Conservation (phyloP, 2,329 filamentous ascomycete species). For the Cercospora citrullina region DNA sequence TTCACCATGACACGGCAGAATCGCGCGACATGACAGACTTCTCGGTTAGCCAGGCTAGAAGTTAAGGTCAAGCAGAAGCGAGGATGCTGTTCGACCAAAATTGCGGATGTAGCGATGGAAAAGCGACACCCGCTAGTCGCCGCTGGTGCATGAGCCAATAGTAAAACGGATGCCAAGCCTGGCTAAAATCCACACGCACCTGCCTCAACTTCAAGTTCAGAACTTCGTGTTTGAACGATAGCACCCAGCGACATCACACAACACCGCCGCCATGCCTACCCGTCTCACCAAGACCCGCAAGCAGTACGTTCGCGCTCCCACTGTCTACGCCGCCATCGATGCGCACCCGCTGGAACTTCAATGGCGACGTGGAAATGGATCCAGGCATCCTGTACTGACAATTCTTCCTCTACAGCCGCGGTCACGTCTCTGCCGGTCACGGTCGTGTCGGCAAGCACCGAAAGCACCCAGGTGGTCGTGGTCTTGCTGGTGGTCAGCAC, state of each 20-base stretch:
- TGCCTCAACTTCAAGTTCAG: constrained; percentile 8
- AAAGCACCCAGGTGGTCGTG: constrained; percentile 77
- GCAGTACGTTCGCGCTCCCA: constrained; percentile 59
- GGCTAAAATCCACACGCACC: constrained; percentile 3
- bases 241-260: constrained; percentile 20
- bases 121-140: constrained; percentile 5
- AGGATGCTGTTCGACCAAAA: constrained; percentile 10
- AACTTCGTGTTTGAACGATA: constrained; percentile 1
- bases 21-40: constrained; percentile 12
- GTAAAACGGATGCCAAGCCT: not conserved
- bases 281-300: constrained; percentile 74
- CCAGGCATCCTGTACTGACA: not conserved
- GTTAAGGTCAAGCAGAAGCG: constrained; percentile 12
- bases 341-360: not conserved
- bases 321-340: constrained; percentile 7
- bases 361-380: not conserved
- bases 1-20: constrained; percentile 11
- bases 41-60: constrained; percentile 13
- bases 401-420: constrained; percentile 62
- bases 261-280: constrained; percentile 62
- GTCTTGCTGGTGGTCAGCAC: constrained; percentile 98
- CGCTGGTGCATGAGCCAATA: not conserved
- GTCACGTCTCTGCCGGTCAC: constrained; percentile 97
- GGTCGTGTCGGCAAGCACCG: constrained; percentile 99
- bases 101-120: constrained; percentile 1